Conservation (phyloP, 2,329 filamentous ascomycete genomes). For the Botrytis fragariae region DNA sequence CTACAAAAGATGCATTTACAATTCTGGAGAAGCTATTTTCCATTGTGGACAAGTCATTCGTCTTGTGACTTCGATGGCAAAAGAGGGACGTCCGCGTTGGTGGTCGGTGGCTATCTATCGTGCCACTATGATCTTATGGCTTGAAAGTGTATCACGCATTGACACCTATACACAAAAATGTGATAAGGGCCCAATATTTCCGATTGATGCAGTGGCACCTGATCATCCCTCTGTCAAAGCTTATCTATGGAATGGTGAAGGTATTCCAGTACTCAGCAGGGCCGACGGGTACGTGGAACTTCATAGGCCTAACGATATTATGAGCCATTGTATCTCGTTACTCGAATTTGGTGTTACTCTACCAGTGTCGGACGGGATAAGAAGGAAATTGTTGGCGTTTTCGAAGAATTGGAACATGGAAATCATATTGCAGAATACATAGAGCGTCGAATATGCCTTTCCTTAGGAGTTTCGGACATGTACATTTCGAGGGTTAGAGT, state of each 20-base stretch:
- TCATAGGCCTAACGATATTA: slow-evolving; percentile 48
- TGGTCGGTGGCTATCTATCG: slow-evolving; percentile 70
- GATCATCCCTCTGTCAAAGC: slow-evolving; percentile 51
- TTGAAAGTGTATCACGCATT: slow-evolving; percentile 55
- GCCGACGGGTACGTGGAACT: slow-evolving; percentile 47
- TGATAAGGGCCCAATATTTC: slow-evolving; percentile 43
- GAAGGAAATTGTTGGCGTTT: slow-evolving; percentile 49
- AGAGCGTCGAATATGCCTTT: slow-evolving; percentile 33
- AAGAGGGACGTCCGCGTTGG: slow-evolving; percentile 62
- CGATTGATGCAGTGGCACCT: slow-evolving; percentile 49
- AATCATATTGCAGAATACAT: slow-evolving; percentile 25
- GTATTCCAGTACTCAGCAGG: slow-evolving; percentile 49
- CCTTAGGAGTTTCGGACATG: slow-evolving; percentile 40
- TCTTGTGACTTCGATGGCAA: slow-evolving; percentile 58
- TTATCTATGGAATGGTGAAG: slow-evolving; percentile 53
- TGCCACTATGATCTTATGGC: slow-evolving; percentile 61
- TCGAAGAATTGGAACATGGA: slow-evolving; percentile 36
- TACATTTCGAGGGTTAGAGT: background rate
- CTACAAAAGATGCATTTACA: slow-evolving; percentile 62
- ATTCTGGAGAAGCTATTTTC: slow-evolving; percentile 61
- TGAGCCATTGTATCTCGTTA: slow-evolving; percentile 52
- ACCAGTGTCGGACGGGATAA: slow-evolving; percentile 54
- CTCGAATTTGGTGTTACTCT: slow-evolving; percentile 52
- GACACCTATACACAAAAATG: slow-evolving; percentile 40
- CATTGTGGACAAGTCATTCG: slow-evolving; percentile 67